Conservation (phyloP, 257 asterid species). For the Echium plantagineum region DNA sequence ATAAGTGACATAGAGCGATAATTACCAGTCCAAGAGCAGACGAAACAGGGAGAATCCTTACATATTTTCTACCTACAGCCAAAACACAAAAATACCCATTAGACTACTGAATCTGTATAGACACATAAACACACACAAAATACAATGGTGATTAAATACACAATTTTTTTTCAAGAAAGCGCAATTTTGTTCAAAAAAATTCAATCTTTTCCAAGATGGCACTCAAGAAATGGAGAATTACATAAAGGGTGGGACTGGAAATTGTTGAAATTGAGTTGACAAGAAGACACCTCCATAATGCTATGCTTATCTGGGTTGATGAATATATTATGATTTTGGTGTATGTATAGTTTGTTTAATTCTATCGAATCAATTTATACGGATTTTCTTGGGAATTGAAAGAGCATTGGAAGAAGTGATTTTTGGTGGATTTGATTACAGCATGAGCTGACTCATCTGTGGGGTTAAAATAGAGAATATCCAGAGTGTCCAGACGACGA, state of each 20-base stretch:
- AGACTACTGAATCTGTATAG: background rate
- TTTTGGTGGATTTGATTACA: background rate
- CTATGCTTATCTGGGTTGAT: too few species aligned
- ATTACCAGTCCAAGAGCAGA: slow-evolving; percentile 20
- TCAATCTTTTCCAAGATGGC: too few species aligned
- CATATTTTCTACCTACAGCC: slow-evolving; percentile 13
- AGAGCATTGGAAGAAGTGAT: background rate
- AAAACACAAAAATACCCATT: background rate
- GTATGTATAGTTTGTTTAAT: background rate
- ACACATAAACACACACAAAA: background rate
- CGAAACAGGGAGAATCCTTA: slow-evolving; percentile 2
- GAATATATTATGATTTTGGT: background rate
- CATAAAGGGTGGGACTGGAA: slow-evolving; percentile 11
- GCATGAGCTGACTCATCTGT: background rate
- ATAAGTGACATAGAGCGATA: background rate
- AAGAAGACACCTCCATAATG: slow-evolving; percentile 2
- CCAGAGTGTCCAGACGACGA: too few species aligned
- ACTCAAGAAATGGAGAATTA: background rate
- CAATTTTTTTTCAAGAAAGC: background rate
- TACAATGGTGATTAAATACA: background rate
- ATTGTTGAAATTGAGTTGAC: slow-evolving; percentile 9
- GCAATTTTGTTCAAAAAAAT: too few species aligned
- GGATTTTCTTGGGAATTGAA: background rate
- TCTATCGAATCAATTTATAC: background rate
- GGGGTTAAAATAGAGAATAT: too few species aligned